Evolutionary conservation across 1,284 basidiomycete genomes (phyloP).

Genomic region (Austroboletus novae-zelandiae): DNA sequence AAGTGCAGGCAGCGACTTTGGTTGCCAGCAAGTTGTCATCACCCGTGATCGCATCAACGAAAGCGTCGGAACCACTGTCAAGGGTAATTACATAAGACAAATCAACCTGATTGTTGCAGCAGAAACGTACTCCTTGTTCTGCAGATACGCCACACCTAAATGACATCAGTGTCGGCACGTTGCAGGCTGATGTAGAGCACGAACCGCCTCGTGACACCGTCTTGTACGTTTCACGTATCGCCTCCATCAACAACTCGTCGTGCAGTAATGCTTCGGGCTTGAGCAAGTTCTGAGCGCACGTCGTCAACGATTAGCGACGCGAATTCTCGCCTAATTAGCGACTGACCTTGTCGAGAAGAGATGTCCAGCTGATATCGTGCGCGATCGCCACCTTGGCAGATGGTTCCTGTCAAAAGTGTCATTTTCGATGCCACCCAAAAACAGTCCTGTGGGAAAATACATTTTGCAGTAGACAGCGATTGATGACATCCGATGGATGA

Average conservation of each 20-base stretch:
- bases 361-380: constrained; percentile 21
- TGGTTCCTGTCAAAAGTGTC: constrained; percentile 16
- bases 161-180: neutral
- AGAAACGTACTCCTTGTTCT: constrained; percentile 15
- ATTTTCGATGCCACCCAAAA: too few species aligned
- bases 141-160: constrained; percentile 21
- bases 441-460: neutral
- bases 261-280: constrained; percentile 14
- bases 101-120: neutral
- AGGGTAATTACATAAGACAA: neutral
- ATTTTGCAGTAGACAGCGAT: constrained; percentile 20
- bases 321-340: neutral
- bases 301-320: too few species aligned
- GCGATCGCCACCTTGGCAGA: constrained; percentile 24
- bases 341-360: constrained; percentile 16
- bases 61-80: constrained; percentile 5
- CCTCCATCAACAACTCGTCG: constrained; percentile 10
- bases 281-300: constrained; percentile 9
- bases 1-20: neutral
- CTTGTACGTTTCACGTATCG: constrained; percentile 12
- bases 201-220: constrained; percentile 10
- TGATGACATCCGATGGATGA: constrained; percentile 24
- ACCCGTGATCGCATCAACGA: neutral
- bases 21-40: neutral
- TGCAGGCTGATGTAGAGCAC: neutral